Percentiles rank a stretch among this genome's conserved stretches.
Evolutionary conservation across 1,284 basidiomycete genomes (phyloP).

Genomic region (Phaffia rhodozyma): DNA sequence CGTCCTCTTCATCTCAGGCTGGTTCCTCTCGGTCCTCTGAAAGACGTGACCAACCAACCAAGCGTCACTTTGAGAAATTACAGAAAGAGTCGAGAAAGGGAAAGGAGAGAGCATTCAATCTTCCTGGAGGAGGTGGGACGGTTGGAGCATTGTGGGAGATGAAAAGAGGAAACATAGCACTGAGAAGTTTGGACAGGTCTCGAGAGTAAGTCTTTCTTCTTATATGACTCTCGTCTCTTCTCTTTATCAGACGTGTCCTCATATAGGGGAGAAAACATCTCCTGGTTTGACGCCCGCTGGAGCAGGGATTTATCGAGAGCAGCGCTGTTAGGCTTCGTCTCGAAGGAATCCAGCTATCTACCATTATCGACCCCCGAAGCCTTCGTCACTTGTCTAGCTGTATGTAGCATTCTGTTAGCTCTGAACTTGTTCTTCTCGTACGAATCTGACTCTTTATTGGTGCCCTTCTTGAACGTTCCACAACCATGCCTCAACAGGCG

Average conservation of each 20-base stretch:
- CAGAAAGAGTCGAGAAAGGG: background rate
- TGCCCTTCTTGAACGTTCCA: background rate
- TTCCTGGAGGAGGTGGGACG: background rate
- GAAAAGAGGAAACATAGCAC: background rate
- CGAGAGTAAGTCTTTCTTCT: conserved; percentile 2
- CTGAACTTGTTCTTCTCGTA: background rate
- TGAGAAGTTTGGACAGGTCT: background rate
- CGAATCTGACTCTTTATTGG: background rate
- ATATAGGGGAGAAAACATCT: background rate
- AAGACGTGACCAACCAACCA: background rate
- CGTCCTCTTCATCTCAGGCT: background rate
- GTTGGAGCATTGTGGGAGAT: background rate
- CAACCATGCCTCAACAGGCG: background rate
- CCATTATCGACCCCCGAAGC: background rate
- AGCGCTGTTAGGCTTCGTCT: background rate
- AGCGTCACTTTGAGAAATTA: background rate
- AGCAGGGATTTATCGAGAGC: background rate
- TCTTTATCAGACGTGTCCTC: background rate
- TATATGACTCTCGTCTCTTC: background rate
- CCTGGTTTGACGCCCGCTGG: background rate
- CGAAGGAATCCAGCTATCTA: background rate
- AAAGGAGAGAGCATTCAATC: background rate
- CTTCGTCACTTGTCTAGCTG: conserved; percentile 9
- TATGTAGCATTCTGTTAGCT: background rate
- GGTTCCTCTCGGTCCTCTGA: background rate